Conservation (phyloP, 169 alveolate genomes). For the Plasmodium cynomolgi region DNA sequence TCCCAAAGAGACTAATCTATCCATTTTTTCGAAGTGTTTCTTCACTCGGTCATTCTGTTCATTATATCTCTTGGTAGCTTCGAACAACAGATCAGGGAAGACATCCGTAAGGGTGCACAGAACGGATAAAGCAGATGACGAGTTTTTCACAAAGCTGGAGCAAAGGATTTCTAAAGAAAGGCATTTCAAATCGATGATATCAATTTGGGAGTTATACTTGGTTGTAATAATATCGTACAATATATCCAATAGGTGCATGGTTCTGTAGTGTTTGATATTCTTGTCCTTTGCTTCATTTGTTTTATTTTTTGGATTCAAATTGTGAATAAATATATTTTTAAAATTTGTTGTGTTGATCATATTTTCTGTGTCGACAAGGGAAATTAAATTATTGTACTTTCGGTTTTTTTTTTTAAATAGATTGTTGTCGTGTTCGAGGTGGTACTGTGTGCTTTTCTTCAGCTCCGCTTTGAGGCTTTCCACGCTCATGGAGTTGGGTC, state of each 20-base stretch:
- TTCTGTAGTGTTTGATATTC: constrained; percentile 28
- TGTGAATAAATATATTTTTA: constrained; percentile 65
- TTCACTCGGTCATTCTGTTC: constrained; percentile 22
- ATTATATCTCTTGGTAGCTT: constrained; percentile 18
- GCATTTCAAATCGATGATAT: constrained; percentile 62
- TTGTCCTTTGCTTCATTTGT: constrained; percentile 10
- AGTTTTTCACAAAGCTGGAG: constrained; percentile 70
- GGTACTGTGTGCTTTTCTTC: neutral
- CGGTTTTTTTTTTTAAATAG: constrained; percentile 37
- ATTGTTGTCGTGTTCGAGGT: neutral
- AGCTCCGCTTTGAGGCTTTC: neutral
- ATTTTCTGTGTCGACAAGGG: constrained; percentile 54
- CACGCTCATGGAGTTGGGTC: neutral
- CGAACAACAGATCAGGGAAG: constrained; percentile 38
- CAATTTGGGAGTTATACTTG: constrained; percentile 37
- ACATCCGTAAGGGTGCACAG: constrained; percentile 47
- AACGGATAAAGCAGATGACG: constrained; percentile 70
- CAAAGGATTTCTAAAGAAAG: constrained; percentile 60
- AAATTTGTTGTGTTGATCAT: constrained; percentile 7
- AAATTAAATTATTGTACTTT: constrained; percentile 33
- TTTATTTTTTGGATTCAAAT: constrained; percentile 18
- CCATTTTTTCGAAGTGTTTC: constrained; percentile 36
- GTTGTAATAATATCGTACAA: constrained; percentile 61
- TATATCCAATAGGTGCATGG: constrained; percentile 58
- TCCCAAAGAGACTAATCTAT: constrained; percentile 26